Percentiles rank a stretch among this genome's conserved stretches.
Conservation (phyloP, 2,329 filamentous ascomycete species). For the Aspergillus jensenii region DNA sequence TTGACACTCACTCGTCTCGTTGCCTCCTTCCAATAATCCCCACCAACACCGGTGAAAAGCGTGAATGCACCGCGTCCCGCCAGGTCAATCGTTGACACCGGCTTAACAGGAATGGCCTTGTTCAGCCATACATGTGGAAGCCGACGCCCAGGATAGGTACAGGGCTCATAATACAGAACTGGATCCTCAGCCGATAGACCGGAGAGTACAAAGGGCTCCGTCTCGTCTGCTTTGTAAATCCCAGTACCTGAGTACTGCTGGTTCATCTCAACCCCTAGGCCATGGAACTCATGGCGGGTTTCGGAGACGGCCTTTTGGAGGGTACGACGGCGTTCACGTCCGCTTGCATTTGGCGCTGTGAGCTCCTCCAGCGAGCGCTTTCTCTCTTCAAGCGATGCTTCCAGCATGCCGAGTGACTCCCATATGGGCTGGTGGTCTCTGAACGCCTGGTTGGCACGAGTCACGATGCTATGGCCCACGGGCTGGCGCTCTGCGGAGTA, state of each 20-base stretch:
- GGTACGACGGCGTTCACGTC: not conserved
- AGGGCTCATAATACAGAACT: not conserved
- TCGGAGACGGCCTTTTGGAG: not conserved
- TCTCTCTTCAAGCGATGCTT: not conserved
- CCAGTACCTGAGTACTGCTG: not conserved
- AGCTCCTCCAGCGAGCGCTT: not conserved
- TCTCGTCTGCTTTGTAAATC: not conserved
- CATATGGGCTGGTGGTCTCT: not conserved
- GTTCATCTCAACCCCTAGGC: not conserved
- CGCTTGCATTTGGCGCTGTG: no score
- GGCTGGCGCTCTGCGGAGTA: slow-evolving; percentile 43
- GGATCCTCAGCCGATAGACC: not conserved
- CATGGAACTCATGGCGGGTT: not conserved
- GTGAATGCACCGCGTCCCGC: slow-evolving; percentile 1
- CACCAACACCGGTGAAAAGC: slow-evolving; percentile 1
- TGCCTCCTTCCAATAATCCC: not conserved
- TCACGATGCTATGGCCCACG: slow-evolving; percentile 27
- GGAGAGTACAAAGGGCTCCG: not conserved
- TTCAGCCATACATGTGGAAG: slow-evolving; percentile 10
- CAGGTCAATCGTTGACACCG: slow-evolving; percentile 5
- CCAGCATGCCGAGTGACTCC: not conserved
- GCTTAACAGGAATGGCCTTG: not conserved
- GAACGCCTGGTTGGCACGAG: slow-evolving; percentile 25
- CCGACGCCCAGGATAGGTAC: slow-evolving; percentile 8
- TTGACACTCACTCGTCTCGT: not conserved